Conservation (phyloP, 2,329 filamentous ascomycete genomes). For the Botrytis squamosa region DNA sequence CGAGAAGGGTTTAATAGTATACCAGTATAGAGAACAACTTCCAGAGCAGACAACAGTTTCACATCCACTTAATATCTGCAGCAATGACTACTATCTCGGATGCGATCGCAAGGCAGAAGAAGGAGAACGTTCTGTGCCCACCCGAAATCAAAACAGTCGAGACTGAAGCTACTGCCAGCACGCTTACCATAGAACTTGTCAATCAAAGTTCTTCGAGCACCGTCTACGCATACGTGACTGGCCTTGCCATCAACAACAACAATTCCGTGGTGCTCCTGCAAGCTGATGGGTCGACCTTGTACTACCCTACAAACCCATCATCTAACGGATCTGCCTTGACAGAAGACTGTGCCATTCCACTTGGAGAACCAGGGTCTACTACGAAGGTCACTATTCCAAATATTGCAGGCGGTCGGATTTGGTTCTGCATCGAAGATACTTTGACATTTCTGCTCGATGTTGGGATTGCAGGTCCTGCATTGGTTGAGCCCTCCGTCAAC, state of each 20-base stretch:
- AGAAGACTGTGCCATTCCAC: constrained; percentile 60
- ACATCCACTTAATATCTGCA: constrained; percentile 7
- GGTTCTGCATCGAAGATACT: constrained; percentile 61
- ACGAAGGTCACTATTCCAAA: constrained; percentile 65
- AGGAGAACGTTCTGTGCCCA: constrained; percentile 23
- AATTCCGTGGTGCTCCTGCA: constrained; percentile 61
- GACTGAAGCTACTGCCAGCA: constrained; percentile 10
- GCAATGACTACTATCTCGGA: constrained; percentile 29
- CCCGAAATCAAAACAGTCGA: constrained; percentile 20
- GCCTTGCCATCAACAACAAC: constrained; percentile 58
- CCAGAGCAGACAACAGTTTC: not conserved
- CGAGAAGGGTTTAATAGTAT: not conserved
- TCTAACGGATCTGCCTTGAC: constrained; percentile 50
- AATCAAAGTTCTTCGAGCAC: constrained; percentile 64
- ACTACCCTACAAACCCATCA: constrained; percentile 61
- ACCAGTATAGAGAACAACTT: not conserved
- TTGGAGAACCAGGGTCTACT: constrained; percentile 62
- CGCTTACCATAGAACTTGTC: constrained; percentile 60
- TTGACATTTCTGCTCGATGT: constrained; percentile 69
- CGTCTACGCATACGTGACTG: constrained; percentile 70
- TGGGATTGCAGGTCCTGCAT: constrained; percentile 60
- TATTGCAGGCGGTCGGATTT: constrained; percentile 69
- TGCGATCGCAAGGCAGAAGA: constrained; percentile 25
- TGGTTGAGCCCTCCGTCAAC: constrained; percentile 73
- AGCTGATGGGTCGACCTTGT: constrained; percentile 64